Evolutionary conservation across 192 early-diverging fungal species (phyloP), one percentile per base, ranked within the genome.

Genomic region (Mortierella claussenii): DNA sequence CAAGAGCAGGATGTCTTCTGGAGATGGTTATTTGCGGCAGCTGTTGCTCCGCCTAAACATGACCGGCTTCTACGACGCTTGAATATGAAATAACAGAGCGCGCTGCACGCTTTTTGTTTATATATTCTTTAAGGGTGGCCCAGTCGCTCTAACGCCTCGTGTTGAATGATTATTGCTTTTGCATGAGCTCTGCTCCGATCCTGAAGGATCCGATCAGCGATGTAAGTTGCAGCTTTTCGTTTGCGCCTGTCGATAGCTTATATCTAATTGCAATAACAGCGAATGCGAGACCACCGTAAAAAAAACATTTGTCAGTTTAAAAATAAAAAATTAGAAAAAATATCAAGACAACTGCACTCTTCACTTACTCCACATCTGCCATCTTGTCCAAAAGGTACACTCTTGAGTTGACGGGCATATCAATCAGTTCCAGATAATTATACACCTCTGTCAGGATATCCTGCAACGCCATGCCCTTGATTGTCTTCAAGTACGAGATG

Each of bases 141-240:
- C n/a, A n/a, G n/a, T n/a, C n/a, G n/a, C n/a, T n/a, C n/a, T n/a
- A n/a, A n/a, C n/a, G n/a, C n/a, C 50, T 31, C n/a, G 23, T 30
- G 11, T 52, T 26, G 50, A 31, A 17, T 31, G 31, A 15, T 20
- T 13, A 3, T 51, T 57, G 43, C 32, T 76, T 76, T 21, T 76
- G 64, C 64, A 76, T 67, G 12, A 76, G 53, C 26, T 95, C 94
- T 8, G 89, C 78, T 1, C 88, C 92, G 27, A 91, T 80, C 74
- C 91, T 93, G 68, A 97, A 98, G 0, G 88, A 84, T 15, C 95
- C 96, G n/a, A 98, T 81, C 36, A 99, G 59, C 11, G 96, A 90
- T 3, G 87, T 87, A 20, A 97, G 82, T 79, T 99, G 98, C 51
- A 96, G 83, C 64, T 89, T 93, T 65, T 98, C 96, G 13, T 84